Evolutionary conservation across 768 basidiomycete genomes (phyloP).

Genomic region (Panaeolus papilionaceus): DNA sequence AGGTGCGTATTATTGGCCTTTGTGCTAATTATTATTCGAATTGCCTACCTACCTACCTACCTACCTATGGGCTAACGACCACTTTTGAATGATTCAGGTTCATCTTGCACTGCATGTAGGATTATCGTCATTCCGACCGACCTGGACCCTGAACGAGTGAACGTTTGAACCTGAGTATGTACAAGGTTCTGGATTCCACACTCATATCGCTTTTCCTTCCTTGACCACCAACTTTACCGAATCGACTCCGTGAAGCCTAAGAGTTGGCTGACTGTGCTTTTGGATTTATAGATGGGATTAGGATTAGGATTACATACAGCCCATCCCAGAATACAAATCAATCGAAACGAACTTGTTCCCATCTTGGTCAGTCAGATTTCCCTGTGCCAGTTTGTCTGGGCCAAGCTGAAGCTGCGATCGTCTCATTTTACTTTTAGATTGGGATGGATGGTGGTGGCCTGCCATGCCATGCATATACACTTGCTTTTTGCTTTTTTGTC

Average conservation of each 20-base stretch:
- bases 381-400: not conserved
- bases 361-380: not conserved
- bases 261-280: constrained; percentile 1
- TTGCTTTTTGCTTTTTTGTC: not conserved
- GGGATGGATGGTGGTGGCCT: constrained; percentile 7
- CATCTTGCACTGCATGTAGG: not conserved
- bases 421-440: constrained; percentile 9
- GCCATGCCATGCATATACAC: not conserved
- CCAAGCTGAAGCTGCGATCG: not conserved
- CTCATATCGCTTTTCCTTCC: not conserved
- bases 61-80: too few relatives aligned
- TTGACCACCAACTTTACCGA: not conserved
- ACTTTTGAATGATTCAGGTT: not conserved
- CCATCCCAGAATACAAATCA: not conserved
- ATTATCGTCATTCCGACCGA: not conserved
- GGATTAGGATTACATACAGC: not conserved
- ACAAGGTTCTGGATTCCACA: not conserved
- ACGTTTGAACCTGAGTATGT: not conserved
- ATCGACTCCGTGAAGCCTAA: not conserved
- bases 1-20: not conserved
- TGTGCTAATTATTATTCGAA: not conserved
- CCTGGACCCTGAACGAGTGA: not conserved
- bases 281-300: not conserved
- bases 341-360: not conserved
- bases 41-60: too few relatives aligned